Conservation (phyloP, 2,329 filamentous ascomycete genomes). For the Fusarium sp. region DNA sequence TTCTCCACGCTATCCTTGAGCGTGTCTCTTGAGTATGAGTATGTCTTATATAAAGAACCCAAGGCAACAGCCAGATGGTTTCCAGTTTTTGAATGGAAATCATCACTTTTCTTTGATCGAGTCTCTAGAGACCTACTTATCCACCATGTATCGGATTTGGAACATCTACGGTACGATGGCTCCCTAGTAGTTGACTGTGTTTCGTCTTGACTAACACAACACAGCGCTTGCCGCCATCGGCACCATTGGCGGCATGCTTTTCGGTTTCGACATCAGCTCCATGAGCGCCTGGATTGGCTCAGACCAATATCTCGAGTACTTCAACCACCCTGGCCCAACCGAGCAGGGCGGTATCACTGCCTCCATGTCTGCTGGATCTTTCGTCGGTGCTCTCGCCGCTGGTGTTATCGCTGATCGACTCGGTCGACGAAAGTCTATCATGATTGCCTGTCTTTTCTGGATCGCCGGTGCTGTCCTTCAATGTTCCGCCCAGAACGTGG, state of each 20-base stretch:
- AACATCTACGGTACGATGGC: conserved; percentile 55
- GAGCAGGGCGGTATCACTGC: conserved; percentile 66
- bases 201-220: conserved; percentile 18
- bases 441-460: conserved; percentile 64
- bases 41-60: conserved; percentile 42
- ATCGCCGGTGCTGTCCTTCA: conserved; percentile 73
- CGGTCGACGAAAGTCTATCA: conserved; percentile 62
- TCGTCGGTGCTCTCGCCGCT: conserved; percentile 61
- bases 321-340: conserved; percentile 62
- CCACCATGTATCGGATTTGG: conserved; percentile 55
- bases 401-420: conserved; percentile 63
- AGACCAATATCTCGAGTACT: conserved; percentile 66
- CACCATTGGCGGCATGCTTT: conserved; percentile 62
- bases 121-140: neutral
- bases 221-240: conserved; percentile 56
- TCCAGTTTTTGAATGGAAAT: conserved; percentile 7
- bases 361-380: conserved; percentile 64
- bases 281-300: conserved; percentile 71
- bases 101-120: conserved; percentile 4
- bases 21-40: neutral
- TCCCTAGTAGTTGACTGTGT: neutral
- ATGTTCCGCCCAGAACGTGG: conserved; percentile 70
- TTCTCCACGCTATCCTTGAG: conserved; percentile 41
- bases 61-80: neutral
- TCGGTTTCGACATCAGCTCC: conserved; percentile 71